Base-by-base conservation (phyloP, 306 rosid genomes). In the Vigna nakashimae region DNA sequence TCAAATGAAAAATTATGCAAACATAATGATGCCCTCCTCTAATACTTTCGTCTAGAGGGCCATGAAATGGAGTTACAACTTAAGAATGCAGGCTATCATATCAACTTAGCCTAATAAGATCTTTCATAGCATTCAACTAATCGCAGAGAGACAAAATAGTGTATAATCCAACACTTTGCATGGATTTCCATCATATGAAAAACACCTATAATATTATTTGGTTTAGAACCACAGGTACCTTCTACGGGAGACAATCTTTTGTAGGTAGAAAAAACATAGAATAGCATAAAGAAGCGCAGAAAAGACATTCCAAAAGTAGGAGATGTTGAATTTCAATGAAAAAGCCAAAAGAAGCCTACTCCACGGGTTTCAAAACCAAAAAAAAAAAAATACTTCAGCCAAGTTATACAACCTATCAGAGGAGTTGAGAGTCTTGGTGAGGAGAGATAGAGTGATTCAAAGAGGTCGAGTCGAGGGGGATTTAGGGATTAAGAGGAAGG, bases 1-100 rank as follows among this genome's bases (percentile, higher is more conserved):
- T 18, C 48, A 82, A 38, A 74, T 26, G 12, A 34, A 62, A 81
- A 48, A 67, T 9, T 68, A 10, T 28, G 30, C 77, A 42, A 69
- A 74, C 60, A 38, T 63, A 42, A 60, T 18, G 42, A 38, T 62
- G 17, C 52, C 42, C 53, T 62, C 55, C 36, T 26, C 26, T 60
- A 24, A 75, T 58, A 38, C 43, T 68, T 64, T 5, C 80, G 45
- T 42, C 59, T 70, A 3, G 36, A 63, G 17, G 62, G 15, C 38
- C 18, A 55, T 42, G 34, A 30, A 30, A 30, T 30, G 34, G 34
- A 30, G 26, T 22, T 10, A 26, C 65, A 82, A 53, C 65, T 60
- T 50, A 38, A 6, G 20, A 69, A 71, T 32, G 45, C 57, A 32
- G 48, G 55, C 36, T 63, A 42, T 13, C 22, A 4, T 20, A 62